Conservation (phyloP, 441 rosid species). For the Eruca vesicaria region DNA sequence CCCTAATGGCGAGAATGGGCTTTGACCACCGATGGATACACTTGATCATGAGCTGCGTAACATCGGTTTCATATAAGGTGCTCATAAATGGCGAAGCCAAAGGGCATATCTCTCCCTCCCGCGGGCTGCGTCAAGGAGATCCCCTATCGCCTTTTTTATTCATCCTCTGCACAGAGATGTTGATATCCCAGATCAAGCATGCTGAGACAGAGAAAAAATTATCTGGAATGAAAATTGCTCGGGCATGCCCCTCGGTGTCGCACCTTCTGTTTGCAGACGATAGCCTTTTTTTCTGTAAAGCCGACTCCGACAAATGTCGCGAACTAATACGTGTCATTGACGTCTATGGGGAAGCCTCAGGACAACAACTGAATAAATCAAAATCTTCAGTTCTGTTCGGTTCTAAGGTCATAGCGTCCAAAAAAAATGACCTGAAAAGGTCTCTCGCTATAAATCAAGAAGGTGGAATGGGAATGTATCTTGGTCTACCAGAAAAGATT, state of each 20-base stretch:
- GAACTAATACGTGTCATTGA: not conserved
- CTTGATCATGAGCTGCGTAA: not conserved
- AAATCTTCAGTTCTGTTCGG: no score
- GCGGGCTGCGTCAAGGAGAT: not conserved
- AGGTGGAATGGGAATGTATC: no score
- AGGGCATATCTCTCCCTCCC: not conserved
- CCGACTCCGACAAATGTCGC: not conserved
- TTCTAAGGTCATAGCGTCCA: no score
- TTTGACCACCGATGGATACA: not conserved
- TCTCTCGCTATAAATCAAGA: no score
- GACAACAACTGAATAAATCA: no score
- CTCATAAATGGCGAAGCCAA: not conserved
- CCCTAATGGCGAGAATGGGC: not conserved
- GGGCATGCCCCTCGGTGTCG: not conserved
- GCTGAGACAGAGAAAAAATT: not conserved
- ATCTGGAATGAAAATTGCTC: not conserved
- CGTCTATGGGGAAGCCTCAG: not conserved
- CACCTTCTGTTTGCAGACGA: not conserved
- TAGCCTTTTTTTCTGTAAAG: not conserved
- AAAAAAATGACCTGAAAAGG: no score
- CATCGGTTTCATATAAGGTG: not conserved
- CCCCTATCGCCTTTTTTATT: not conserved
- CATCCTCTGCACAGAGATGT: not conserved
- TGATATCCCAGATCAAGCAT: not conserved
- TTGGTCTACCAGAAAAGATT: no score